Evolutionary conservation across 1,139 yeast genomes (phyloP).

Genomic region (Lipomyces yarrowii): DNA sequence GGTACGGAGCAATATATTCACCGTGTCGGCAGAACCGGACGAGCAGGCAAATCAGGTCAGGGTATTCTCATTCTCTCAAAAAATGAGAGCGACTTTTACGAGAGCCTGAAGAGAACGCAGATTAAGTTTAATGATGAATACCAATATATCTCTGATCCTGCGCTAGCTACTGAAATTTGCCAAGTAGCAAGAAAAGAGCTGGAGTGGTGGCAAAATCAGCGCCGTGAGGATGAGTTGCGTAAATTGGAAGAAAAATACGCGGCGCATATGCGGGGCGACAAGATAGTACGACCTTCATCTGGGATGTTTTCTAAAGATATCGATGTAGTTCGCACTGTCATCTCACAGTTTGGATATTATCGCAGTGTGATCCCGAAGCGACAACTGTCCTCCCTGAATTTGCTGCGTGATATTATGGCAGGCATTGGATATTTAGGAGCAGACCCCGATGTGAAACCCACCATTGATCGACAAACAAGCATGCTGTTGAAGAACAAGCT

Average conservation of each 20-base stretch:
- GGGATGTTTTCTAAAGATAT: neutral
- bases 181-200: constrained; percentile 1
- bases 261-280: neutral
- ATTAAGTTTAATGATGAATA: constrained; percentile 12
- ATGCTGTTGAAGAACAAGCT: neutral
- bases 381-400: neutral
- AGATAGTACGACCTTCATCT: neutral
- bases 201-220: neutral
- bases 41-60: constrained; percentile 81
- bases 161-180: neutral
- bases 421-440: neutral
- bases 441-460: neutral
- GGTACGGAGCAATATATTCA: constrained; percentile 82
- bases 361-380: neutral
- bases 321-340: neutral
- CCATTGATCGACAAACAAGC: neutral
- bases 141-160: constrained; percentile 14
- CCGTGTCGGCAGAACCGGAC: constrained; percentile 94
- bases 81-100: constrained; percentile 9
- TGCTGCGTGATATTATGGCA: neutral
- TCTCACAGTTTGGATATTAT: neutral
- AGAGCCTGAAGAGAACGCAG: constrained; percentile 2
- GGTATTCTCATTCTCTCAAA: constrained; percentile 39
- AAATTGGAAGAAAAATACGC: neutral
- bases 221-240: neutral